phyloP scores from a whole-genome alignment of 192 early-diverging fungal species.

The Glomus cerebriforme region DNA sequence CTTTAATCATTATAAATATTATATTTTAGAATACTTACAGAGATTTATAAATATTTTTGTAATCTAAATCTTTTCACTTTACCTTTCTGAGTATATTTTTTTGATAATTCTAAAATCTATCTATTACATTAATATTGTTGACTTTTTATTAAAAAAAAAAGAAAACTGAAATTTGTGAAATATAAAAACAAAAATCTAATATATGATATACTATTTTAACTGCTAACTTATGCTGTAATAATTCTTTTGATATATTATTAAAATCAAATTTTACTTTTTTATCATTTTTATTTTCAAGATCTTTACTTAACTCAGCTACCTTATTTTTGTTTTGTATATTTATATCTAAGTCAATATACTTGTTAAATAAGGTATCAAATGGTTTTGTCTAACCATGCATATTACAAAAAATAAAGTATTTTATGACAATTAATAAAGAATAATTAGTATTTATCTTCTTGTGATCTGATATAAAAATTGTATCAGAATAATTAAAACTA shows the following conservation, averaged over 20 bases:
- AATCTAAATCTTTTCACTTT: neutral
- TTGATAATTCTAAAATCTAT: slow-evolving; percentile 23
- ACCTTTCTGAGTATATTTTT: slow-evolving; percentile 10
- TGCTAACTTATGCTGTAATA: neutral
- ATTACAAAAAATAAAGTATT: no score
- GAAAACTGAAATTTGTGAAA: neutral
- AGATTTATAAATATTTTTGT: slow-evolving; percentile 3
- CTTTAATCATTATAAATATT: slow-evolving; percentile 22
- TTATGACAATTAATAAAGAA: no score
- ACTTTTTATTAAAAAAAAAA: slow-evolving; percentile 8
- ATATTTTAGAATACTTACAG: slow-evolving; percentile 23
- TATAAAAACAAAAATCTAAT: neutral
- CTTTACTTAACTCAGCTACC: neutral
- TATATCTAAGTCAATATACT: no score
- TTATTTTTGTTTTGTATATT: no score
- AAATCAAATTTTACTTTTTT: slow-evolving; percentile 32
- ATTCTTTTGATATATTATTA: slow-evolving; percentile 1
- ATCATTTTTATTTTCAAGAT: slow-evolving; percentile 8
- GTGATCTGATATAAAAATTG: no score
- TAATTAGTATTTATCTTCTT: no score
- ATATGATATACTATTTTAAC: slow-evolving; percentile 15
- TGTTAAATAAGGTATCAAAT: no score
- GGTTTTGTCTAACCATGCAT: no score
- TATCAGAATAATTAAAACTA: no score
- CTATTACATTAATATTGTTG: neutral